Conservation (phyloP, 805 yeast genomes). For the Metschnikowia lochheadii region DNA sequence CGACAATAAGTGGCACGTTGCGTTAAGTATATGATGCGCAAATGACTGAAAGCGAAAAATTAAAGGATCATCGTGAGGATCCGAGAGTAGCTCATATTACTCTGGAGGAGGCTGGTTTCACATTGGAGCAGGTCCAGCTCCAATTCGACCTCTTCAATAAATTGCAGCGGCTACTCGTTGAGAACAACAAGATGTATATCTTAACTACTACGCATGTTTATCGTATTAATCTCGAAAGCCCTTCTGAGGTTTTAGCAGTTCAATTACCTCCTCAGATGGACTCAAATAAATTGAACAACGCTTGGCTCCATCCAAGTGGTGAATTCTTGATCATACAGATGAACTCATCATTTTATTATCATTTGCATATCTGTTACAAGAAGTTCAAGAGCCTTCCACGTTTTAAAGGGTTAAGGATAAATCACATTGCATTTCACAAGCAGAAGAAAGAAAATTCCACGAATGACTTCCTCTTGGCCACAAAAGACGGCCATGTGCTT, state of each 20-base stretch:
- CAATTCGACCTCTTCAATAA: conserved; percentile 31
- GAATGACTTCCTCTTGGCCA: conserved; percentile 29
- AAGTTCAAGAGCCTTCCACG: conserved; percentile 43
- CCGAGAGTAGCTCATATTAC: background rate
- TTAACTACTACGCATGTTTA: conserved; percentile 20
- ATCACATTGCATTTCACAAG: conserved; percentile 20
- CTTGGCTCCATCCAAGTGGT: conserved; percentile 40
- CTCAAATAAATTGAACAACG: conserved; percentile 18
- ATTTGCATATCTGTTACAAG: conserved; percentile 39
- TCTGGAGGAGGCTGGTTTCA: conserved; percentile 22
- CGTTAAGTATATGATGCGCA: background rate
- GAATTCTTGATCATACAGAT: conserved; percentile 29
- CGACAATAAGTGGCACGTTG: background rate
- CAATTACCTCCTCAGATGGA: conserved; percentile 19
- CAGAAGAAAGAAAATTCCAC: conserved; percentile 15
- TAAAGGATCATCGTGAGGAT: background rate
- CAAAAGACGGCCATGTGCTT: conserved; percentile 28
- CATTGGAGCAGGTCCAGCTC: conserved; percentile 36
- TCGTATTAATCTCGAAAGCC: conserved; percentile 34
- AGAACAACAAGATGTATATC: conserved; percentile 34
- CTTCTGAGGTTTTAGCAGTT: conserved; percentile 27
- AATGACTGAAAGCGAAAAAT: background rate
- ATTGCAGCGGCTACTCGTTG: conserved; percentile 26
- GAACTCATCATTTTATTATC: conserved; percentile 30
- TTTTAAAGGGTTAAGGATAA: conserved; percentile 42